Evolutionary conservation across 805 yeast species (phyloP).

Genomic region (Ogataea zsoltii): DNA sequence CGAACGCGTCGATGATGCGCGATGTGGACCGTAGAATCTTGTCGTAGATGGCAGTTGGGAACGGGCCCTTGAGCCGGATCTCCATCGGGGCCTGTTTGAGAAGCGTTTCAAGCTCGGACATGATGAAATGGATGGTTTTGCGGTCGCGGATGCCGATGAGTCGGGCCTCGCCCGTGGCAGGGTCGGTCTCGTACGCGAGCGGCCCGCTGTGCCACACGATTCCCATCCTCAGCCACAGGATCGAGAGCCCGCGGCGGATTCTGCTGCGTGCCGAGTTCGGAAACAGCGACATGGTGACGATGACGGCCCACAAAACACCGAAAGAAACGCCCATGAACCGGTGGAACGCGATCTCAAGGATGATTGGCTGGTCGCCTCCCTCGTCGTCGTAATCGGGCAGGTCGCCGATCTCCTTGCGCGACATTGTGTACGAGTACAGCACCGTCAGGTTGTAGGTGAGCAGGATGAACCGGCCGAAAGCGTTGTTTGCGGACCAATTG

Average conservation of each 20-base stretch:
- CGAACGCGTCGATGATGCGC: conserved; percentile 69
- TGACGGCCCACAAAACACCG: conserved; percentile 77
- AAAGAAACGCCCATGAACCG: conserved; percentile 69
- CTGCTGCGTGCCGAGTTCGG: conserved; percentile 78
- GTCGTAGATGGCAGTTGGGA: conserved; percentile 55
- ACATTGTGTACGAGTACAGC: conserved; percentile 69
- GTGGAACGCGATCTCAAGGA: conserved; percentile 75
- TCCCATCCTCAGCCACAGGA: conserved; percentile 80
- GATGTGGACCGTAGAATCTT: conserved; percentile 57
- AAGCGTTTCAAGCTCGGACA: conserved; percentile 59
- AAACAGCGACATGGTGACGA: conserved; percentile 62
- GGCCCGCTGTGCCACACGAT: conserved; percentile 80
- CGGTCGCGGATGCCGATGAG: conserved; percentile 46
- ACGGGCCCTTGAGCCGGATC: conserved; percentile 70
- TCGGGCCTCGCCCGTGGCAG: conserved; percentile 24
- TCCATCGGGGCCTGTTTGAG: conserved; percentile 76
- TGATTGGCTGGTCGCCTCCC: conserved; percentile 68
- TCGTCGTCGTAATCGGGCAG: conserved; percentile 51
- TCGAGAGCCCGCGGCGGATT: conserved; percentile 61
- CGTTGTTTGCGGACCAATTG: conserved; percentile 62
- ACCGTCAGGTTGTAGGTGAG: conserved; percentile 79
- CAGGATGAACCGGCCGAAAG: conserved; percentile 69
- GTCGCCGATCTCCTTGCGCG: conserved; percentile 55
- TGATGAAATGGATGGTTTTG: conserved; percentile 48
- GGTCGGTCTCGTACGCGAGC: conserved; percentile 43